Percentiles rank a stretch among this genome's conserved stretches.
Conservation (phyloP, 208 protist genomes). For the Leishmania tarentolae region DNA sequence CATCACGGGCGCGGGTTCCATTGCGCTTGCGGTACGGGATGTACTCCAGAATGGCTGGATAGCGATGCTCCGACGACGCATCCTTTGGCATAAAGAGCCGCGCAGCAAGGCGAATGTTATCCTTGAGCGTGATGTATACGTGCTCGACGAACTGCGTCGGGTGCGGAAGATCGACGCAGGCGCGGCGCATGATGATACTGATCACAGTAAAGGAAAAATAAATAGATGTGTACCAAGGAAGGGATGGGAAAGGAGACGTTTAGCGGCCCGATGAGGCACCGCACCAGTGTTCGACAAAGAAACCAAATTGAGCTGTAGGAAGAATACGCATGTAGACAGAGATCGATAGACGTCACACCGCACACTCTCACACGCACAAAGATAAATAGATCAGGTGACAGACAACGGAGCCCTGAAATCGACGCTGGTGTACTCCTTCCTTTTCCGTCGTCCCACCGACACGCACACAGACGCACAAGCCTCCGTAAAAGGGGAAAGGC, state of each 20-base stretch:
- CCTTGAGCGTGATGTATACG: conserved; percentile 48
- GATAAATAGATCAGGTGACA: background rate
- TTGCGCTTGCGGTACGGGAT: conserved; percentile 74
- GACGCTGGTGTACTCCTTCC: background rate
- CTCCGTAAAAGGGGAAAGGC: background rate
- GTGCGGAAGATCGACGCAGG: conserved; percentile 28
- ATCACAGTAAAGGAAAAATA: too few relatives aligned
- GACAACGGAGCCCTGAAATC: background rate
- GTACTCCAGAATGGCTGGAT: conserved; percentile 66
- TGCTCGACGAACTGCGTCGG: conserved; percentile 46
- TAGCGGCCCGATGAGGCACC: background rate
- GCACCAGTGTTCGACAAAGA: background rate
- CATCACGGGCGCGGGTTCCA: conserved; percentile 58
- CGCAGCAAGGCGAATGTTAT: conserved; percentile 45
- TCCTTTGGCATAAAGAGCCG: conserved; percentile 57
- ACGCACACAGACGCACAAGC: background rate
- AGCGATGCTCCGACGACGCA: conserved; percentile 20
- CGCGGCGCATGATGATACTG: background rate
- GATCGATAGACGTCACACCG: too few relatives aligned
- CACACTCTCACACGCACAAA: too few relatives aligned
- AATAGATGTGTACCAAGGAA: background rate
- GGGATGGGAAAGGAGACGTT: background rate
- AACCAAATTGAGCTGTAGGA: background rate
- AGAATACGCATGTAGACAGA: background rate
- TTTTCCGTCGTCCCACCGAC: background rate